Base-by-base conservation (phyloP, 192 early-diverging fungal genomes). In the Dissophora globulifera region DNA sequence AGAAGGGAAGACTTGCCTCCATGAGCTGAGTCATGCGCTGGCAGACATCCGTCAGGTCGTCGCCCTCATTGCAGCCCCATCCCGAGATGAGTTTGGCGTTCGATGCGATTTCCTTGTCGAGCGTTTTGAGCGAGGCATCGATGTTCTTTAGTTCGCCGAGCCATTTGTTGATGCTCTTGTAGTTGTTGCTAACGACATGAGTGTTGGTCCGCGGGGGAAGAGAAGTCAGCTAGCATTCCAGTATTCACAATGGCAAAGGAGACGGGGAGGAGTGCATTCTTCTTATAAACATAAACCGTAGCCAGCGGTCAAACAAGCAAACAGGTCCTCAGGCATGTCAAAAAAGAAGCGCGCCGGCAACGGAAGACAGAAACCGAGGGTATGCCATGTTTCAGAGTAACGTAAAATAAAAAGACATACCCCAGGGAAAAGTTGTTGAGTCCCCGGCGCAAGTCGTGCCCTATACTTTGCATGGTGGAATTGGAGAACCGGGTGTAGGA, bases 101-200 rank as follows among this genome's bases (percentile, higher is more conserved):
- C 22, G 72, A 40, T 9, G 53, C 43, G 38, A 67, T 76, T 38
- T 76, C 72, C 52, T 76, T 76, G 64, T 76, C 72, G 26, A 76
- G 52, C 4, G 57, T 65, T 46, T 76, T 76, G 12, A 62, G 58
- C 19, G 72, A 62, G 0, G 72, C 58, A 51, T 76, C 72, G 42
- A 76, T 61, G 63, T 76, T 76, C 17, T 76, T 76, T n/a, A 76
- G 58, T 38, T 76, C 72, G 17, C 63, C 72, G 17, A 76, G 72
- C 72, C 72, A 76, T 31, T 76, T 76, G 58, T 76, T 76, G 45
- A 76, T 76, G 58, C 61, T 67, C 40, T 76, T 76, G 64, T 76
- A 76, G 52, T 76, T 76, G 57, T 50, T 76, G 31, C 31, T 40
- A 51, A 40, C 6, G 6, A 13, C 35, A 38, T 38, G 6, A 38